phyloP scores from a whole-genome alignment of 441 rosid genomes.

The Aquilaria agallochum region DNA sequence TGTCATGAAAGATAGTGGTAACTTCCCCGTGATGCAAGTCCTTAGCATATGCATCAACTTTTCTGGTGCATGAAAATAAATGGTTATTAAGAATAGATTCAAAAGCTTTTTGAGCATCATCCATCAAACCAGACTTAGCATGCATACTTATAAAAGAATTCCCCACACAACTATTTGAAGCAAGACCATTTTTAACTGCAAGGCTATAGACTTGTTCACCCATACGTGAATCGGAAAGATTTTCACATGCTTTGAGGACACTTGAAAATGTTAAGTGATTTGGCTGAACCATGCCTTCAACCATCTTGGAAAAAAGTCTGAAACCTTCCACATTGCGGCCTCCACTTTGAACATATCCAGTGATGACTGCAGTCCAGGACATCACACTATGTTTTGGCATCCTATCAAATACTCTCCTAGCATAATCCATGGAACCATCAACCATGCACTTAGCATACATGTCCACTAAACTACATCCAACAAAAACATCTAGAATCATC shows the following conservation, averaged over 20 bases:
- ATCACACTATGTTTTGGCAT: slow-evolving; percentile 49
- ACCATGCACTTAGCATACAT: slow-evolving; percentile 56
- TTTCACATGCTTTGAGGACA: slow-evolving; percentile 57
- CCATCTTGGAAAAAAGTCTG: slow-evolving; percentile 44
- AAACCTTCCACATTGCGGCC: slow-evolving; percentile 35
- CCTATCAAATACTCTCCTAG: slow-evolving; percentile 56
- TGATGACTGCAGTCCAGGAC: slow-evolving; percentile 66
- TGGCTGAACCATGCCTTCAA: slow-evolving; percentile 36
- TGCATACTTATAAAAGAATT: slow-evolving; percentile 67
- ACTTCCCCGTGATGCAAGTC: slow-evolving; percentile 36
- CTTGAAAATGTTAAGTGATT: slow-evolving; percentile 63
- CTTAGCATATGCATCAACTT: slow-evolving; percentile 48
- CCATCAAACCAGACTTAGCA: slow-evolving; percentile 46
- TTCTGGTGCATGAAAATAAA: slow-evolving; percentile 50
- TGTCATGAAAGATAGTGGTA: slow-evolving; percentile 34
- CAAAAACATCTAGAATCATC: slow-evolving; percentile 39
- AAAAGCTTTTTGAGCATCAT: slow-evolving; percentile 60
- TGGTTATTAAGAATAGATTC: slow-evolving; percentile 51
- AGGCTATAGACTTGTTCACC: slow-evolving; percentile 48
- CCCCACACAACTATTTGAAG: slow-evolving; percentile 43
- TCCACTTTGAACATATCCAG: slow-evolving; percentile 40
- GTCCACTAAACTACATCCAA: slow-evolving; percentile 61
- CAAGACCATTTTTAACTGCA: slow-evolving; percentile 48
- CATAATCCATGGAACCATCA: slow-evolving; percentile 38
- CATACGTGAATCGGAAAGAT: slow-evolving; percentile 27